phyloP scores from a whole-genome alignment of 73 alveolate species.

The Blepharisma stoltei region DNA sequence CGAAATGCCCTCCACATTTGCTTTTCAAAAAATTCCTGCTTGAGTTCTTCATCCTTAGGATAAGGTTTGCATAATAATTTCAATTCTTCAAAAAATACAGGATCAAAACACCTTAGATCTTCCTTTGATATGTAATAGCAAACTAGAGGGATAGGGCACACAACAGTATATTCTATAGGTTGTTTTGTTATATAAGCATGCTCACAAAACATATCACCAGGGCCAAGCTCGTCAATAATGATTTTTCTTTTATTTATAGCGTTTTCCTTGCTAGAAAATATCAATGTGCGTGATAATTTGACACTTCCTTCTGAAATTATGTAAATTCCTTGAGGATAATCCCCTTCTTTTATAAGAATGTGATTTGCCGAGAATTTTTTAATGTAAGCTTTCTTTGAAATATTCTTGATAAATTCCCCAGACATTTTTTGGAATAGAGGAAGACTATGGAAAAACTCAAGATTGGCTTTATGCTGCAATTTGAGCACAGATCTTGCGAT shows the following conservation, averaged over 20 bases:
- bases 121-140: neutral
- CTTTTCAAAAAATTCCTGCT: neutral
- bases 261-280: neutral
- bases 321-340: slow-evolving; percentile 10
- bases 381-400: slow-evolving; percentile 1
- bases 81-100: neutral
- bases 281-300: neutral
- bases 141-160: neutral
- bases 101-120: neutral
- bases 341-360: slow-evolving; percentile 2
- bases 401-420: neutral
- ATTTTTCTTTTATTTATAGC: neutral
- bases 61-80: slow-evolving; percentile 12
- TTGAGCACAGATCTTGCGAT: neutral
- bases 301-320: slow-evolving; percentile 12
- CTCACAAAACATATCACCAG: slow-evolving; percentile 25
- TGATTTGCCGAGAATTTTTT: neutral
- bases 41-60: neutral
- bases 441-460: neutral
- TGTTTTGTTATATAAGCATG: neutral
- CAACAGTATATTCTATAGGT: neutral
- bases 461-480: neutral
- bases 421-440: slow-evolving; percentile 7
- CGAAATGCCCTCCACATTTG: neutral
- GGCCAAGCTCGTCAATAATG: slow-evolving; percentile 13